Conservation (phyloP, 1,139 yeast genomes). For the Kodamaea fungicola region DNA sequence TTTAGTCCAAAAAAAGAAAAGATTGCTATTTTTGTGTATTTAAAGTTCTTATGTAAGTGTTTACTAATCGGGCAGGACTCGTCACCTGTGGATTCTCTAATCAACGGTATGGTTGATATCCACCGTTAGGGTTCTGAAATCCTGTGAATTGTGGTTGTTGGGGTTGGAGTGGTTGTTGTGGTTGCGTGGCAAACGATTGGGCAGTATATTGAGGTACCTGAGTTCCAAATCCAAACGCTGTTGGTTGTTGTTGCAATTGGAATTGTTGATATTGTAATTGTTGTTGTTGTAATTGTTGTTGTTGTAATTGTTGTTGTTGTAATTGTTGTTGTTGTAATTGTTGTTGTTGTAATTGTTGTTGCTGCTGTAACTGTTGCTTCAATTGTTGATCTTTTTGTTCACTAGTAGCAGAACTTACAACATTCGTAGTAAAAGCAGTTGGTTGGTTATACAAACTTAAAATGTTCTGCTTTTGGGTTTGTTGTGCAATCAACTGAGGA, state of each 20-base stretch:
- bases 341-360: slow-evolving; percentile 11
- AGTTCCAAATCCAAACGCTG: slow-evolving; percentile 9
- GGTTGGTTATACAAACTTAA: slow-evolving; percentile 42
- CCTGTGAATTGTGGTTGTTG: slow-evolving; percentile 16
- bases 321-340: slow-evolving; percentile 16
- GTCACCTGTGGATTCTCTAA: too few species aligned
- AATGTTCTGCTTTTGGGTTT: slow-evolving; percentile 40
- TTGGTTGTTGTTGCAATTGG: slow-evolving; percentile 11
- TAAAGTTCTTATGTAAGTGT: too few species aligned
- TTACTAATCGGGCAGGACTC: too few species aligned
- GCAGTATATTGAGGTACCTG: slow-evolving; percentile 10
- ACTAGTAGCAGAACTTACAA: slow-evolving; percentile 18
- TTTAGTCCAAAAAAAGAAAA: too few species aligned
- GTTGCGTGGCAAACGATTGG: slow-evolving; percentile 1
- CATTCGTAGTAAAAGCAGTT: slow-evolving; percentile 23
- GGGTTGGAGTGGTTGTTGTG: slow-evolving; percentile 7
- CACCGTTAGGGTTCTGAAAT: slow-evolving; percentile 6
- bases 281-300: slow-evolving; percentile 17
- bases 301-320: slow-evolving; percentile 20
- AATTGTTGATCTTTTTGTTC: slow-evolving; percentile 9
- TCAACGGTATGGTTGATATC: not conserved
- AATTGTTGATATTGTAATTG: slow-evolving; percentile 12
- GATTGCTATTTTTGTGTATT: too few species aligned
- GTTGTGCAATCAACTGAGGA: slow-evolving; percentile 43
- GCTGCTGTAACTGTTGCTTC: slow-evolving; percentile 16